Conservation (phyloP, 371 early-diverging fungal species). For the Coemansia sp. region DNA sequence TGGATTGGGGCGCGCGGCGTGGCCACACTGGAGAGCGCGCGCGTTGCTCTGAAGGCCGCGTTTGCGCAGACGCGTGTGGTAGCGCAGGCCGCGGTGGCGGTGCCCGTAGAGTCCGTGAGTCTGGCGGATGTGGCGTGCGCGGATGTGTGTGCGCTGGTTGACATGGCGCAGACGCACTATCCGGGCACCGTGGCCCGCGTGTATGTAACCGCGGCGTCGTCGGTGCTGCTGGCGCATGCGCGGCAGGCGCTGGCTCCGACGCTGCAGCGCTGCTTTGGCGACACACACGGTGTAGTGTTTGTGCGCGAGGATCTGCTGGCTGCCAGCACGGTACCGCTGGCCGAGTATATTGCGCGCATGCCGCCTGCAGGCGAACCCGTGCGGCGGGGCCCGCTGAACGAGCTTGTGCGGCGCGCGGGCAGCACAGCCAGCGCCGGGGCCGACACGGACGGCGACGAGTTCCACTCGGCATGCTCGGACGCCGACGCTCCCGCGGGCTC, state of each 20-base stretch:
- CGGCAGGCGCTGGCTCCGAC: conserved; percentile 25
- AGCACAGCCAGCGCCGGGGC: conserved; percentile 19
- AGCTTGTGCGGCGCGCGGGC: conserved; percentile 6
- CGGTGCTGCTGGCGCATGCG: conserved; percentile 45
- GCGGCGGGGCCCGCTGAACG: conserved; percentile 8
- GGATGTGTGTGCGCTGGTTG: conserved; percentile 2
- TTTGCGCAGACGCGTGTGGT: background rate
- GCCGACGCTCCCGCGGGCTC: background rate
- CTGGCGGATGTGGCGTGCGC: conserved; percentile 18
- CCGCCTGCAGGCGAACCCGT: background rate
- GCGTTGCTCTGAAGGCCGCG: conserved; percentile 29
- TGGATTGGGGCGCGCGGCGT: conserved; percentile 18
- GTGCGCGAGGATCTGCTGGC: conserved; percentile 16
- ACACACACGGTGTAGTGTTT: conserved; percentile 10
- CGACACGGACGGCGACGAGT: conserved; percentile 24
- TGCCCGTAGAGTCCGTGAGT: conserved; percentile 38
- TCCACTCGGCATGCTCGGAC: conserved; percentile 37
- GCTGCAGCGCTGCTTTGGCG: background rate
- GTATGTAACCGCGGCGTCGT: conserved; percentile 37
- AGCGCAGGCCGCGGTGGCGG: conserved; percentile 24
- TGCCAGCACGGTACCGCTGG: background rate
- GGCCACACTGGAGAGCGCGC: conserved; percentile 38
- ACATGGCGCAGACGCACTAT: conserved; percentile 12
- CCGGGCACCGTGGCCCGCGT: conserved; percentile 21
- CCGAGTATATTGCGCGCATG: background rate